Percentiles rank a stretch among this genome's conserved stretches.
Evolutionary conservation across 306 rosid genomes (phyloP).

Genomic region (Quercus ilex): DNA sequence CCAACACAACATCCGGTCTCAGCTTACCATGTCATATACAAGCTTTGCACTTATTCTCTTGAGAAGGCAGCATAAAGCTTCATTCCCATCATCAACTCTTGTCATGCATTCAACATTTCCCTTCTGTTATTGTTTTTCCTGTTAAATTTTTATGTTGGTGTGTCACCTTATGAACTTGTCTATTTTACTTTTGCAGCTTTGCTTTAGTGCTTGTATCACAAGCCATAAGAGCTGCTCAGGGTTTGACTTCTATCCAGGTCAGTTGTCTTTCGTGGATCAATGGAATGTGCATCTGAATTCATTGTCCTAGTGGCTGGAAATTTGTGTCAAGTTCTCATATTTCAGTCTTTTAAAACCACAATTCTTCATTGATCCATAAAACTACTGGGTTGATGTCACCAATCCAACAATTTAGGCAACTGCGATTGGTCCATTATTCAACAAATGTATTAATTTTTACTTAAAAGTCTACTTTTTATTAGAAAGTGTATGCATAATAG

Average conservation of each 20-base stretch:
- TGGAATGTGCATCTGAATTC: not conserved
- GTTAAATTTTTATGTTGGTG: not conserved
- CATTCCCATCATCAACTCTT: slow-evolving; percentile 12
- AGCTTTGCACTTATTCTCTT: slow-evolving; percentile 68
- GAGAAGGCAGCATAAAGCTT: slow-evolving; percentile 64
- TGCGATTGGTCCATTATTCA: not conserved
- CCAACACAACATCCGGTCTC: slow-evolving; percentile 75
- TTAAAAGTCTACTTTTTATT: not conserved
- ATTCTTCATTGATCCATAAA: not conserved
- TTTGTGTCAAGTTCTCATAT: not conserved
- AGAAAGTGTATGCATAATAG: not conserved
- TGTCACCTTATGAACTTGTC: not conserved
- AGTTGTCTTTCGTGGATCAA: slow-evolving; percentile 12
- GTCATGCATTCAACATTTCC: not conserved
- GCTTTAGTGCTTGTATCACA: slow-evolving; percentile 57
- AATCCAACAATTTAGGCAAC: not conserved
- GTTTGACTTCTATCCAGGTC: slow-evolving; percentile 78
- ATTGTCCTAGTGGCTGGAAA: not conserved
- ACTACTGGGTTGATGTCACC: not conserved
- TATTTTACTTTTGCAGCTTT: slow-evolving; percentile 39
- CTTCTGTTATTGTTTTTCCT: not conserved
- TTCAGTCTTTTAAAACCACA: not conserved
- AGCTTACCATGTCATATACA: slow-evolving; percentile 66
- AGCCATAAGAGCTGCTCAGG: slow-evolving; percentile 76
- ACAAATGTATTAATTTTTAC: not conserved